These are phyloP conservation scores for Exophiala viscosa DNA, from an alignment of 2,329 filamentous ascomycete genomes.

Conservation along the genomic window DNA sequence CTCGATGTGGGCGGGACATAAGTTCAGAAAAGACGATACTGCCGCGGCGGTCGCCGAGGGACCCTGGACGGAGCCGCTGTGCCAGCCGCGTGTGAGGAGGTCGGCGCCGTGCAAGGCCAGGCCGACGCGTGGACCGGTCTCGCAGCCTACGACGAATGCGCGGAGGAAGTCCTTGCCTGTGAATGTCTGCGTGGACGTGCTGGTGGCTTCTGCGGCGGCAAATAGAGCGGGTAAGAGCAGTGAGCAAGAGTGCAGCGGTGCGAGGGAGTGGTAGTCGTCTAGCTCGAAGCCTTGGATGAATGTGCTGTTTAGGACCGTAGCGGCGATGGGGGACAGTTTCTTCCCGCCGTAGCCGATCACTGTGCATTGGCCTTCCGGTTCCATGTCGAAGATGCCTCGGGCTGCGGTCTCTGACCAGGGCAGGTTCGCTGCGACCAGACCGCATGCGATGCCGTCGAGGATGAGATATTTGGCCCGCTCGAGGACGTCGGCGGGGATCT, in stretches of 20 bases:
- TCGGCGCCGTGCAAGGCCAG: constrained; percentile 38
- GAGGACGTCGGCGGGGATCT: constrained; percentile 34
- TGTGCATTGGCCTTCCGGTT: constrained; percentile 31
- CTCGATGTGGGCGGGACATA: constrained; percentile 33
- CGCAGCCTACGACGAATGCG: constrained; percentile 39
- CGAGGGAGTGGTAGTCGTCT: constrained; percentile 43
- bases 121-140: constrained; percentile 40
- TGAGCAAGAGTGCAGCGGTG: constrained; percentile 40
- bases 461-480: constrained; percentile 42
- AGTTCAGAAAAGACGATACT: constrained; percentile 32
- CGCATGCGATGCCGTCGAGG: constrained; percentile 43
- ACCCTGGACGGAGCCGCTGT: constrained; percentile 41
- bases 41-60: constrained; percentile 37
- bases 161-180: constrained; percentile 35
- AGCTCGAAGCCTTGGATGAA: constrained; percentile 46
- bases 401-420: constrained; percentile 41
- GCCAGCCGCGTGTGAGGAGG: constrained; percentile 41
- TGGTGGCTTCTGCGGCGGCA: constrained; percentile 31
- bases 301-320: constrained; percentile 42
- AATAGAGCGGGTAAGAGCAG: constrained; percentile 42
- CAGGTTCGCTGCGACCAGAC: constrained; percentile 39
- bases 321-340: constrained; percentile 37
- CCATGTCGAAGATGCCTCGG: constrained; percentile 32
- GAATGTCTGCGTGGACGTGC: not conserved
- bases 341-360: constrained; percentile 29